Percentiles rank a stretch among this genome's conserved stretches.
These are phyloP conservation scores for Eucalyptus brandiana DNA, from an alignment of 345 rosid genomes.

Conservation along the genomic window DNA sequence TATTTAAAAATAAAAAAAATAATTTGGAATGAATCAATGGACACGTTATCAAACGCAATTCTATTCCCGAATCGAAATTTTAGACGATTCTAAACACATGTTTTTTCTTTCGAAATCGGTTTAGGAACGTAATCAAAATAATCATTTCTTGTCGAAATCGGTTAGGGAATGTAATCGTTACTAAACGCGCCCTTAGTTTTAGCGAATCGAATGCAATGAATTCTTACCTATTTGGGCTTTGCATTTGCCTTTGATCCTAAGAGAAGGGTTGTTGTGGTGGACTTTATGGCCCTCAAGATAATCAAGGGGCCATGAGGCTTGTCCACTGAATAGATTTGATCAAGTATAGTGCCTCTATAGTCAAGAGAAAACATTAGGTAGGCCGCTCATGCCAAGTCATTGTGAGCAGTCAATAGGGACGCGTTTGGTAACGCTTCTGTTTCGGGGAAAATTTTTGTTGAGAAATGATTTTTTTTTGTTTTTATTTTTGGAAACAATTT, in stretches of 20 bases:
- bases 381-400: rapidly evolving
- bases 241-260: background rate
- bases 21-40: too few species aligned
- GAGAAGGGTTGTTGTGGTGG: background rate
- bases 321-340: background rate
- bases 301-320: background rate
- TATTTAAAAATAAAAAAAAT: too few species aligned
- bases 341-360: background rate
- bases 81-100: too few species aligned
- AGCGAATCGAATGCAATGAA: background rate
- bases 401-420: too few species aligned
- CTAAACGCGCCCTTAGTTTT: too few species aligned
- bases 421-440: rapidly evolving
- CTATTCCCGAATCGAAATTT: too few species aligned
- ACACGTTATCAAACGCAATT: too few species aligned
- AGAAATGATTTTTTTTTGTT: too few species aligned
- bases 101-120: too few species aligned
- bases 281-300: background rate
- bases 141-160: too few species aligned
- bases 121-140: too few species aligned
- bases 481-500: rapidly evolving
- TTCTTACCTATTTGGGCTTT: background rate
- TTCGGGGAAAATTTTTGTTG: rapidly evolving
- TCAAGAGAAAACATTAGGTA: background rate
- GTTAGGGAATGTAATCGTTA: too few species aligned